Base-by-base conservation (phyloP, 352 stramenopile species). In the Globisporangium abappressorium region DNA sequence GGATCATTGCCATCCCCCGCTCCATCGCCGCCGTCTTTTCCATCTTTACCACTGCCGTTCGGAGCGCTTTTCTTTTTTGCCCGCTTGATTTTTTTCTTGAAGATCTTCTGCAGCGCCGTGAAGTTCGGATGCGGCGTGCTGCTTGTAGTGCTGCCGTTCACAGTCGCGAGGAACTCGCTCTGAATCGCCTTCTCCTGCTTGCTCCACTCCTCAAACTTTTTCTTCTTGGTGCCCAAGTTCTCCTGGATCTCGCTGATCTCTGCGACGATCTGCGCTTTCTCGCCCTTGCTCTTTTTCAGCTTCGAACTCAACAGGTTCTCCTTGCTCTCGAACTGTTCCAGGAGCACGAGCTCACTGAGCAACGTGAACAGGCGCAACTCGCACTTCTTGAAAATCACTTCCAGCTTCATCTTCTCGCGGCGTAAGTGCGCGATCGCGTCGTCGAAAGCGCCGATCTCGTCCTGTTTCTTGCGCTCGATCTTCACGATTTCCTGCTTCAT, bases 21-120 rank as follows among this genome's bases (percentile, higher is more conserved):
- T 22, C 63, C 73, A 61, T 77, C 77, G 36, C 61, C 63, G 9
- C 72, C 69, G 12, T 83, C 78, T 26, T 81, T 82, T 3, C 72
- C 75, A 28, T 73, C 72, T 33, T 84, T 77, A 8, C 71, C 75
- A 8, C 70, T 75, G 5, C 61, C 66, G 12, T 36, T 58, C 0
- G 36, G 58, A 3, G 28, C n/a, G 3, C 64, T 68, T 49, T 88
- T 85, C 71, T 95, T 95, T 78, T 98, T 98, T 2, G 78, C 68
- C 7, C 94, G 78, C 66, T 98, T 98, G 62, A 98, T 92, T 62
- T 97, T 97, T 59, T 93, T 89, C 60, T 87, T 90, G 71, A 97
- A 98, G 33, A 98, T 90, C 77, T 97, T 97, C 38, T 95, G 83
- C 28, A 98, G 70, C 43, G 76, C 78, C 12, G 77, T 68, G 61